Percentiles rank a stretch among this genome's conserved stretches.
These are phyloP conservation scores for Colletotrichum spinosum DNA, from an alignment of 2,329 filamentous ascomycete species.

Conservation along the genomic window DNA sequence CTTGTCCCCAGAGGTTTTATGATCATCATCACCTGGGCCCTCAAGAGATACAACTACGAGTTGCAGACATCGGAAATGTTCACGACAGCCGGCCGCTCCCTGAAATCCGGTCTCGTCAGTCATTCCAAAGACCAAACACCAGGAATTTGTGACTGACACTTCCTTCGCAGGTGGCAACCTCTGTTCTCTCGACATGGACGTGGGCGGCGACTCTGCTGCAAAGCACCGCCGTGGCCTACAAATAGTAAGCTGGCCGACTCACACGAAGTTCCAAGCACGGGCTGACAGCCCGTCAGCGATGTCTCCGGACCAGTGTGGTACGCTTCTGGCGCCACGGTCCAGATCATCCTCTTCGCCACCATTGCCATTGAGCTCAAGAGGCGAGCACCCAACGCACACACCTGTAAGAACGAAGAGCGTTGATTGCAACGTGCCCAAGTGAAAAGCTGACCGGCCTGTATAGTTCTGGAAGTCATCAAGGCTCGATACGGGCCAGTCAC, in stretches of 20 bases:
- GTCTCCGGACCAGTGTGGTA: constrained; percentile 72
- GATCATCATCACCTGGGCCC: constrained; percentile 75
- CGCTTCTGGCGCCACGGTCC: constrained; percentile 79
- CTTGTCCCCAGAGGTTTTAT: constrained; percentile 22
- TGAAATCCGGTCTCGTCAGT: constrained; percentile 83
- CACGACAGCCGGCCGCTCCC: constrained; percentile 86
- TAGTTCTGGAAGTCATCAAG: constrained; percentile 80
- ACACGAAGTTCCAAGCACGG: accelerated
- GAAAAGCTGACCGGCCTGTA: background rate
- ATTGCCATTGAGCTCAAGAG: constrained; percentile 91
- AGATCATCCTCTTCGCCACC: constrained; percentile 90
- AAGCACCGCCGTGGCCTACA: constrained; percentile 83
- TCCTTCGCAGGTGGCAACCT: constrained; percentile 70
- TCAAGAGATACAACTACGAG: constrained; percentile 73
- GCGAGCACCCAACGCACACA: constrained; percentile 87
- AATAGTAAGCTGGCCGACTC: constrained; percentile 57
- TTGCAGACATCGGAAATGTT: constrained; percentile 94
- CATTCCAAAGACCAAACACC: background rate
- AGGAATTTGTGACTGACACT: background rate
- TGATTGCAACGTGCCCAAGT: background rate
- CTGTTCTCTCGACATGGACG: constrained; percentile 94
- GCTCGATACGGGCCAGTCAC: constrained; percentile 80
- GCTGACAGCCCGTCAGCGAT: constrained; percentile 50
- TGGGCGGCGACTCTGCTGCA: constrained; percentile 90
- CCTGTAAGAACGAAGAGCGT: constrained; percentile 49